Conservation (phyloP, 352 stramenopile species). For the Peronospora belbahrii region DNA sequence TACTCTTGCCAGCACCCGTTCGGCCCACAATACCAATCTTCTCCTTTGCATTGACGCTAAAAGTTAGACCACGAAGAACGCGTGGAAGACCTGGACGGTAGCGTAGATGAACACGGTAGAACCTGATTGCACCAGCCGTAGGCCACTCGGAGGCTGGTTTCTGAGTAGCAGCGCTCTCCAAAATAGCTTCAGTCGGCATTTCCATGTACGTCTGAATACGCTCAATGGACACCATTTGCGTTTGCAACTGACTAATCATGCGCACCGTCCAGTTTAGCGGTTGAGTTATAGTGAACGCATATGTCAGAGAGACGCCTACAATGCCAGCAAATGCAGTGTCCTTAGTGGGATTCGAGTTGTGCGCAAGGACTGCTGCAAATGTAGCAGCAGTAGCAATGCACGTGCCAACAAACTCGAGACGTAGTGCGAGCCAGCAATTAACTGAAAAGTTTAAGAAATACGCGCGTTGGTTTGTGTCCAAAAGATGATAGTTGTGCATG, state of each 20-base stretch:
- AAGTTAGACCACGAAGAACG: slow-evolving; percentile 31
- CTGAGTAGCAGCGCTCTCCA: slow-evolving; percentile 4
- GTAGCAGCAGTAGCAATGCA: slow-evolving; percentile 51
- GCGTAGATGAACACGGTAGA: slow-evolving; percentile 31
- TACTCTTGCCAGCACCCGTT: slow-evolving; percentile 39
- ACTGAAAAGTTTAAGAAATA: slow-evolving; percentile 72
- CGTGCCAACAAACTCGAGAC: slow-evolving; percentile 63
- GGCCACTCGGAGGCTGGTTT: slow-evolving; percentile 30
- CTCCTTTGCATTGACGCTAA: slow-evolving; percentile 51
- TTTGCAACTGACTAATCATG: slow-evolving; percentile 58
- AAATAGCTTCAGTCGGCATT: slow-evolving; percentile 9
- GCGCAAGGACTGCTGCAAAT: slow-evolving; percentile 46
- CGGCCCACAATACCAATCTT: too few species aligned
- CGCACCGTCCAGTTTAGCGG: slow-evolving; percentile 74
- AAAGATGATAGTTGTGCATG: slow-evolving; percentile 37
- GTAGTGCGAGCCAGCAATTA: slow-evolving; percentile 71
- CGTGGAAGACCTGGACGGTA: slow-evolving; percentile 40
- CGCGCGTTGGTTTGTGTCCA: slow-evolving; percentile 62
- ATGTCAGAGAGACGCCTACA: slow-evolving; percentile 63
- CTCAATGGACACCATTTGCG: slow-evolving; percentile 25
- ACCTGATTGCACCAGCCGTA: slow-evolving; percentile 25
- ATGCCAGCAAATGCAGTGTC: slow-evolving; percentile 48
- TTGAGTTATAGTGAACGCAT: slow-evolving; percentile 73
- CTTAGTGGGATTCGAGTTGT: slow-evolving; percentile 31
- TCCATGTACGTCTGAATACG: slow-evolving; percentile 15